Evolutionary conservation across 2,329 filamentous ascomycete genomes (phyloP).

Genomic region (Dendryphion nanum): DNA sequence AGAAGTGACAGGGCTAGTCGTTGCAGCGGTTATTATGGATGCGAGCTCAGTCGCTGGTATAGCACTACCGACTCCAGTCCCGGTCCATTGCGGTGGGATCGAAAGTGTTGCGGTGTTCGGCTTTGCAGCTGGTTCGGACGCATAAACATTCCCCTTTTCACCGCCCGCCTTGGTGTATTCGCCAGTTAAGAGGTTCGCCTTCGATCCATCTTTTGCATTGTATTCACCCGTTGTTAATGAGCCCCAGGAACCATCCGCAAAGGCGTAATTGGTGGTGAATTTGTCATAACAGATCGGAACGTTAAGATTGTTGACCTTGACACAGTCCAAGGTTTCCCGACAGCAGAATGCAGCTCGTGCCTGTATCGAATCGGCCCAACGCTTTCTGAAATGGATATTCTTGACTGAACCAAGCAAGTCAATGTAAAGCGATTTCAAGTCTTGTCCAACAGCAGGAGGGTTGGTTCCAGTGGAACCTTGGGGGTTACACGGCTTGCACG

Average conservation of each 20-base stretch:
- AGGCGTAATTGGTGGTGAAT: slow-evolving; percentile 52
- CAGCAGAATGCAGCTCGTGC: slow-evolving; percentile 31
- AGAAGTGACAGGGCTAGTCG: slow-evolving; percentile 21
- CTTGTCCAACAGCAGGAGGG: slow-evolving; percentile 32
- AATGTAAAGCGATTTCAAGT: slow-evolving; percentile 34
- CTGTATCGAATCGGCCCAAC: slow-evolving; percentile 13
- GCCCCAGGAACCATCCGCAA: slow-evolving; percentile 48
- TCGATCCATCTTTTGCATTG: slow-evolving; percentile 34
- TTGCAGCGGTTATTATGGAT: slow-evolving; percentile 23
- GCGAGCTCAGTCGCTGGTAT: slow-evolving; percentile 47
- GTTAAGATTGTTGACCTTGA: slow-evolving; percentile 40
- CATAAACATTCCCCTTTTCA: slow-evolving; percentile 47
- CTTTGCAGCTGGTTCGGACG: slow-evolving; percentile 31
- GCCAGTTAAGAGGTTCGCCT: slow-evolving; percentile 47
- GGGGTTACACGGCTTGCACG: slow-evolving; percentile 37
- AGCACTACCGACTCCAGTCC: slow-evolving; percentile 45
- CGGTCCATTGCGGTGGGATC: slow-evolving; percentile 48
- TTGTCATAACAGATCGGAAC: slow-evolving; percentile 54
- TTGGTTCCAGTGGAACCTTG: slow-evolving; percentile 30
- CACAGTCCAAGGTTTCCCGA: slow-evolving; percentile 40
- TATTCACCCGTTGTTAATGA: slow-evolving; percentile 47
- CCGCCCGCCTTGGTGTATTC: slow-evolving; percentile 42
- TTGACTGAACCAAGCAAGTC: slow-evolving; percentile 37
- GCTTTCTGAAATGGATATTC: slow-evolving; percentile 30
- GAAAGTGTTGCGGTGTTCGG: slow-evolving; percentile 46